phyloP scores from a whole-genome alignment of 208 protist species.

The Angomonas deanei region DNA sequence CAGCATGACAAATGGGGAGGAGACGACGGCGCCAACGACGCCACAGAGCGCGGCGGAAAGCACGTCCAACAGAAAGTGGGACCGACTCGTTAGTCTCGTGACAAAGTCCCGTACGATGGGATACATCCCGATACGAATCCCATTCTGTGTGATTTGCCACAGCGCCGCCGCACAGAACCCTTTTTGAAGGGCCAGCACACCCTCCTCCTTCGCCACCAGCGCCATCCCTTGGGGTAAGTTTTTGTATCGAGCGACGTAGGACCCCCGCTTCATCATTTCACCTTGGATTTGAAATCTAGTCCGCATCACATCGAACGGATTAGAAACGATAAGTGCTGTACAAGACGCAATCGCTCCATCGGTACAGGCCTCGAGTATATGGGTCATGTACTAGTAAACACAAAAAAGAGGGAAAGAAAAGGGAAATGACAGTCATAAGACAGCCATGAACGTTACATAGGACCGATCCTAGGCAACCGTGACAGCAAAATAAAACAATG shows the following conservation, averaged over 20 bases:
- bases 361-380: conserved; percentile 32
- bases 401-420: conserved; percentile 9
- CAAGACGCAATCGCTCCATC: conserved; percentile 46
- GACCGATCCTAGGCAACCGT: too few relatives aligned
- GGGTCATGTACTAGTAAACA: not conserved
- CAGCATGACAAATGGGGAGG: conserved; percentile 55
- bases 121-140: conserved; percentile 59
- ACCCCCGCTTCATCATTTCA: conserved; percentile 32
- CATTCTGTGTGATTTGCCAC: conserved; percentile 61
- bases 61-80: conserved; percentile 11
- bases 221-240: conserved; percentile 46
- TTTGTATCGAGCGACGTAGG: conserved; percentile 43
- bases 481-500: not conserved
- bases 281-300: conserved; percentile 72
- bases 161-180: conserved; percentile 33
- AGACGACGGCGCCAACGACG: conserved; percentile 30
- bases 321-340: conserved; percentile 46
- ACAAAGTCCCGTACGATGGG: conserved; percentile 23
- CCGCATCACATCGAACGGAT: conserved; percentile 73
- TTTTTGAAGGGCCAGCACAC: conserved; percentile 46
- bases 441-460: not conserved
- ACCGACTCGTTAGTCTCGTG: not conserved
- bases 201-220: conserved; percentile 36
- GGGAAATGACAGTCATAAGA: not conserved
- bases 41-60: conserved; percentile 26